Base-by-base conservation (phyloP, 768 basidiomycete species). In the Pilatotrama ljubarskyi region DNA sequence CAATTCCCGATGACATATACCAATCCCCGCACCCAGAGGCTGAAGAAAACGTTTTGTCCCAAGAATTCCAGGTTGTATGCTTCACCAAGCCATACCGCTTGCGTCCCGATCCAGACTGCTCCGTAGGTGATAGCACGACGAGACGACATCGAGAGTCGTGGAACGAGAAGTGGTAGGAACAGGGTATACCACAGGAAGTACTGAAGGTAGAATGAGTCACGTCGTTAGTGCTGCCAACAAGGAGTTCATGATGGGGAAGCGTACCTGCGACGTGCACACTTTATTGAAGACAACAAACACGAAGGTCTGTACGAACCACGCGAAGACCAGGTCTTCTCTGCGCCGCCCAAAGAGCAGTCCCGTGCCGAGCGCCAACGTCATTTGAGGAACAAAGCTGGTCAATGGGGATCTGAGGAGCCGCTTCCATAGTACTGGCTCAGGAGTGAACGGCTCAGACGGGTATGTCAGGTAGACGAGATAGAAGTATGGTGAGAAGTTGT, bases 401-500 rank as follows among this genome's bases (percentile, higher is more conserved):
- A 94, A 76, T 7, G 93, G 88, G 0, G 93, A 93, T 38, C 85
- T 80, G 26, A 87, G 73, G 4, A 86, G 53, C 32, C 72, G 71
- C 38, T 69, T 76, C 78, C 76, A 80, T 4, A 77, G 11, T 4
- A 77, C 62, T 2, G 63, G 38, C 29, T 61, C 50, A 8, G 65
- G n/a, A 13, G 69, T 44, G 13, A 66, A 32, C 18, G 69, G 50
- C 46, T 66, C 59, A 6, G 67, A 67, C 15, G 92, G 88, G 68
- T 95, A 90, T 0, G 87, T 87, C 55, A 98, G 84, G 73, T 98
- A 98, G 38, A 90, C 93, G 35, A 90, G 85, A 72, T 98, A 98
- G 75, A 97, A 98, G 76, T 98, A 97, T 0, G 94, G 92, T 6
- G 95, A 95, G 75, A 99, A 98, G 73, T 99, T 99, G 74, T 98